Conservation (phyloP, 441 rosid genomes). For the Euphorbia celastroides region DNA sequence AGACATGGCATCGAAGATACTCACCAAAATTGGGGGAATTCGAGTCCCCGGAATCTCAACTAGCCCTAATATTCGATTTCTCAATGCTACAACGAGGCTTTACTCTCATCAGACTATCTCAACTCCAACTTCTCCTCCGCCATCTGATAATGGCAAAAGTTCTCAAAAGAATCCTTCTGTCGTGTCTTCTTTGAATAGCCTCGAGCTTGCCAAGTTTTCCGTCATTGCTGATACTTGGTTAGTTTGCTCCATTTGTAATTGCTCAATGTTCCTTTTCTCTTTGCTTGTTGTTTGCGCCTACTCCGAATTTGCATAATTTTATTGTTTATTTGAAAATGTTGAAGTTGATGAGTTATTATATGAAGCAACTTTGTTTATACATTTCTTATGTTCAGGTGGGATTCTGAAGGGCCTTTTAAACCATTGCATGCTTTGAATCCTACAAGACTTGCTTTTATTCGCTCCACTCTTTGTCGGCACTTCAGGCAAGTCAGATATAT, state of each 20-base stretch:
- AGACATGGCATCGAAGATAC: conserved; percentile 18
- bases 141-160: neutral
- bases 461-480: conserved; percentile 82
- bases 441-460: conserved; percentile 78
- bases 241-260: neutral
- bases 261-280: neutral
- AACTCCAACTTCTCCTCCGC: neutral
- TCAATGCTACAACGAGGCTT: neutral
- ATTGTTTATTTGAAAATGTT: too few species aligned
- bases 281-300: neutral
- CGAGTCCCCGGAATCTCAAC: neutral
- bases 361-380: neutral
- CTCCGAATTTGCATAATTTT: too few species aligned
- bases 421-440: conserved; percentile 87
- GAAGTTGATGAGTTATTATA: neutral
- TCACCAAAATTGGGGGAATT: neutral
- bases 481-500: conserved; percentile 39
- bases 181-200: conserved; percentile 56
- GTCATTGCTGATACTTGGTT: conserved; percentile 89
- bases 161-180: conserved; percentile 15
- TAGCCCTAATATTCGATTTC: neutral
- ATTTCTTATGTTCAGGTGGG: conserved; percentile 57
- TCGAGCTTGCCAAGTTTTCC: conserved; percentile 80
- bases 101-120: conserved; percentile 9
- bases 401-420: conserved; percentile 78